Evolutionary conservation across 495 filamentous ascomycete species (phyloP), one percentile per base, ranked within the genome.

Genomic region (Aspergillus baeticus): DNA sequence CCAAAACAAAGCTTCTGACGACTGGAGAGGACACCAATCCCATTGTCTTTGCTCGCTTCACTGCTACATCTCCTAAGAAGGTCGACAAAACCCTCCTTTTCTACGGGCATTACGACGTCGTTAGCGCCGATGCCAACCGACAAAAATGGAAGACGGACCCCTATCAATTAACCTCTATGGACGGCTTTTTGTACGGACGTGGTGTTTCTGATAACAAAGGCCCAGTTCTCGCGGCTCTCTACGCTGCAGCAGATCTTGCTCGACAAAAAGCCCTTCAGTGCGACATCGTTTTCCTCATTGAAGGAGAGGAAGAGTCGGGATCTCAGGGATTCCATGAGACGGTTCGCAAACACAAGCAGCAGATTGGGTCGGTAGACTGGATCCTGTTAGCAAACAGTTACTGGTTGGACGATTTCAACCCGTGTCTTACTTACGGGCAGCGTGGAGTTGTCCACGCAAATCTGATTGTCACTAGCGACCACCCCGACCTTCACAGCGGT

Each of bases 31-130:
- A 83, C 10, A 86, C 85, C 41, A 98, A 98, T 67, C 94, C 94
- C 2, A 84, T 98, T 20, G 90, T 98, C 1, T 88, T 87, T 67
- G 93, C 94, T 31, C 86, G 86, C 54, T 98, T 98, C 67, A 79
- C 82, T 46, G 90, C 89, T 20, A 77, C 73, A 1, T 68, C 72
- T 2, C 23, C 70, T 2, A 55, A 73, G 0, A 70, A 90, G 81
- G 65, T 81, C 69, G 81, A 91, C 20, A 96, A 92, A 72, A 92
- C 88, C 0, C 88, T 97, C 33, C 77, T 98, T 13, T 98, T 98
- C 69, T 98, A 98, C 68, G 95, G 95, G 3, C 94, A 98, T 62
- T 98, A 98, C 71, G 94, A 98, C 57, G 91, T 98, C n/a, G 92
- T 98, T n/a, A 82, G 89, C 17, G 94, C 95, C 0, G 90, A 95